Percentiles rank a stretch among this genome's conserved stretches.
phyloP scores from a whole-genome alignment of 306 rosid genomes.

The Sindora glabra region DNA sequence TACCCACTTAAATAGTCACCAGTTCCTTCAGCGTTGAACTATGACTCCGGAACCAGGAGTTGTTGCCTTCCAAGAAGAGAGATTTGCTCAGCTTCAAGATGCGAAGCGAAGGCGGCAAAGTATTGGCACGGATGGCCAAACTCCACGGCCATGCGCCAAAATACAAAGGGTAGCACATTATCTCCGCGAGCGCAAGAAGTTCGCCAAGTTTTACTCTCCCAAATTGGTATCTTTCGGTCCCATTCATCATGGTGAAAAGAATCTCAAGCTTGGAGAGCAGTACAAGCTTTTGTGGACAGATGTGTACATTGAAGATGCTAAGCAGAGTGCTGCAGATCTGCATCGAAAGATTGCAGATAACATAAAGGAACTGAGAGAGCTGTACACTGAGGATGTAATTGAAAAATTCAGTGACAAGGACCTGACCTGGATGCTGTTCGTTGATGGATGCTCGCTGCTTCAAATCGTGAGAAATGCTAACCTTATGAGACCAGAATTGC shows the following conservation, averaged over 20 bases:
- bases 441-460: background rate
- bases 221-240: background rate
- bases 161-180: conserved; percentile 4
- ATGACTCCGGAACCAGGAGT: background rate
- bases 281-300: background rate
- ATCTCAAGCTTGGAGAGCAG: background rate
- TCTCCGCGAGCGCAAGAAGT: background rate
- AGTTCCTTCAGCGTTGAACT: too few relatives aligned
- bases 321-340: background rate
- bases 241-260: background rate
- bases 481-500: background rate
- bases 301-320: background rate
- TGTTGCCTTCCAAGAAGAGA: background rate
- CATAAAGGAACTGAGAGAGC: background rate
- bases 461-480: background rate
- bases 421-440: background rate
- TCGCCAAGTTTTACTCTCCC: background rate
- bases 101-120: background rate
- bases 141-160: background rate
- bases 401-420: background rate
- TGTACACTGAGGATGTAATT: background rate
- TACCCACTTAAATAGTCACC: too few relatives aligned
- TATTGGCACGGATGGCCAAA: background rate
- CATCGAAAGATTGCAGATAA: background rate
- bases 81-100: background rate